phyloP scores from a whole-genome alignment of 1,284 basidiomycete species.

The Anthracocystis walkeri region DNA sequence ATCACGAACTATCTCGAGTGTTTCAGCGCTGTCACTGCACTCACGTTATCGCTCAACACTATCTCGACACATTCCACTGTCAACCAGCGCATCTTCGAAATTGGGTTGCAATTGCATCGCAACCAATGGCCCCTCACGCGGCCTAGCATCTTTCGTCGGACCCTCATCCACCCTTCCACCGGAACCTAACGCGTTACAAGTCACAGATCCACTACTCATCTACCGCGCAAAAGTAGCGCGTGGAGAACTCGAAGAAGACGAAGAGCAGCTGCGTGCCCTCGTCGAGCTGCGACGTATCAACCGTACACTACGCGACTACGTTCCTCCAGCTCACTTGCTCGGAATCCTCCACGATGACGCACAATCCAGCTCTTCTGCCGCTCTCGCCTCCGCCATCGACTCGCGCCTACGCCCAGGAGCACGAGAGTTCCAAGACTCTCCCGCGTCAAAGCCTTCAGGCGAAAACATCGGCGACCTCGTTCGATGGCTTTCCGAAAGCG shows the following conservation, averaged over 20 bases:
- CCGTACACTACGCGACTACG: constrained; percentile 73
- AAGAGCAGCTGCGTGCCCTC: constrained; percentile 77
- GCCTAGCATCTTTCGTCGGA: constrained; percentile 16
- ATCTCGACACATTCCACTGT: neutral
- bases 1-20: neutral
- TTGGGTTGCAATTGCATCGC: no score
- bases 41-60: neutral
- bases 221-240: constrained; percentile 70
- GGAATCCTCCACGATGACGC: constrained; percentile 54
- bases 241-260: constrained; percentile 75
- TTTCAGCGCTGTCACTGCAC: constrained; percentile 4
- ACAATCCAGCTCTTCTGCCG: constrained; percentile 25
- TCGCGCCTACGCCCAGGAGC: constrained; percentile 20
- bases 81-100: neutral
- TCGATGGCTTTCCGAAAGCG: constrained; percentile 74
- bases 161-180: neutral
- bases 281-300: constrained; percentile 75
- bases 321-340: constrained; percentile 71
- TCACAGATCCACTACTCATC: constrained; percentile 60
- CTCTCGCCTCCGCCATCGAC: constrained; percentile 34
- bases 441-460: constrained; percentile 5
- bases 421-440: constrained; percentile 21
- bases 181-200: constrained; percentile 45
- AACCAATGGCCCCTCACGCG: neutral
- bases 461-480: constrained; percentile 71